Evolutionary conservation across 768 basidiomycete species (phyloP).

Genomic region (Agaricus blazei): DNA sequence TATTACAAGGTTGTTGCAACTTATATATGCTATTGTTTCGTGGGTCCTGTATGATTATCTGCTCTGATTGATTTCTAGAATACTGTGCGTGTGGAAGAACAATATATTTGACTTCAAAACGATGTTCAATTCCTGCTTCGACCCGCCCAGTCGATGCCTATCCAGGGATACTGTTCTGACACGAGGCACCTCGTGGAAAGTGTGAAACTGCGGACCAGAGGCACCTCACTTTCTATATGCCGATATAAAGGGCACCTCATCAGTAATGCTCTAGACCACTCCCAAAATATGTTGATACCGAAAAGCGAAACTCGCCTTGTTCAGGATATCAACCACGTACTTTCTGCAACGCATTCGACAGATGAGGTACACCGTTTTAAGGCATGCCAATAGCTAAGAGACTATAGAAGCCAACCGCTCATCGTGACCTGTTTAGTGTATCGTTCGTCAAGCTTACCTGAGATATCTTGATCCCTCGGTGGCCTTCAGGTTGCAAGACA

Average conservation of each 20-base stretch:
- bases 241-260: neutral
- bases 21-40: too few relatives aligned
- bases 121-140: neutral
- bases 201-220: neutral
- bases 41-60: neutral
- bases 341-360: neutral
- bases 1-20: too few relatives aligned
- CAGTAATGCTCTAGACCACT: neutral
- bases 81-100: neutral
- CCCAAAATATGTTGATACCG: neutral
- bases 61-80: neutral
- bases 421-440: neutral
- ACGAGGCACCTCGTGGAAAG: neutral
- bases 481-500: neutral
- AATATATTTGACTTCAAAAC: neutral
- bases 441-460: neutral
- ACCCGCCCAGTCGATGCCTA: neutral
- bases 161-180: neutral
- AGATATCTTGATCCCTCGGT: neutral
- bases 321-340: neutral
- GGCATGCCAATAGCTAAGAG: neutral
- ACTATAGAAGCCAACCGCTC: neutral
- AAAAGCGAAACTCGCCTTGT: neutral
- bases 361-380: neutral
- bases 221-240: neutral